phyloP scores from a whole-genome alignment of 768 basidiomycete species.

The Suillus bovinus region DNA sequence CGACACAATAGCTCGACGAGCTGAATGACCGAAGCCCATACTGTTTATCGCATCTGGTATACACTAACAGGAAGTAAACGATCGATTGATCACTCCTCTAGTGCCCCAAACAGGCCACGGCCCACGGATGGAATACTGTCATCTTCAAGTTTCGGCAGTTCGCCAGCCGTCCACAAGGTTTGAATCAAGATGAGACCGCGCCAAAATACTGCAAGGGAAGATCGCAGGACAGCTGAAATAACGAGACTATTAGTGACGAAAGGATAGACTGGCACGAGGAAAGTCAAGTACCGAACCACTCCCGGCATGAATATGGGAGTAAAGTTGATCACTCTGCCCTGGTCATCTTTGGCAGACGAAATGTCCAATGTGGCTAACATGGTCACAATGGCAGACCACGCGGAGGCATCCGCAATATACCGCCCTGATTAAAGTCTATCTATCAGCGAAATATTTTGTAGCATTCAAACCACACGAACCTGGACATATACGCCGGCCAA shows the following conservation, averaged over 20 bases:
- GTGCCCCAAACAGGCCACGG: neutral
- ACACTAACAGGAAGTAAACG: neutral
- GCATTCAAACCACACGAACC: neutral
- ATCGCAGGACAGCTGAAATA: neutral
- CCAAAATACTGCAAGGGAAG: conserved; percentile 2
- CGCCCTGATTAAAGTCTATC: conserved; percentile 17
- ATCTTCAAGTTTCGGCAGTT: neutral
- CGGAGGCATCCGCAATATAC: conserved; percentile 16
- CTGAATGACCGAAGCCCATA: neutral
- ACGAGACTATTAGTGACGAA: neutral
- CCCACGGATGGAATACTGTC: neutral
- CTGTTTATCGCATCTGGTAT: neutral
- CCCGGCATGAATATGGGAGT: conserved; percentile 4
- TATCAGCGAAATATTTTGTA: neutral
- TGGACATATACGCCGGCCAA: conserved; percentile 11
- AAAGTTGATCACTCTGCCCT: conserved; percentile 6
- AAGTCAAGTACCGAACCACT: neutral
- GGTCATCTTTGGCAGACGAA: conserved; percentile 3
- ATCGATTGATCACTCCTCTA: neutral
- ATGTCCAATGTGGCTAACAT: conserved; percentile 17
- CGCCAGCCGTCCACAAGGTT: neutral
- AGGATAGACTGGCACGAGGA: neutral
- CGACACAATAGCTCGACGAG: neutral
- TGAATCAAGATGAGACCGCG: neutral
- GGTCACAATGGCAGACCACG: conserved; percentile 22